Evolutionary conservation across 441 rosid genomes (phyloP).

Genomic region (Populus hybrid): DNA sequence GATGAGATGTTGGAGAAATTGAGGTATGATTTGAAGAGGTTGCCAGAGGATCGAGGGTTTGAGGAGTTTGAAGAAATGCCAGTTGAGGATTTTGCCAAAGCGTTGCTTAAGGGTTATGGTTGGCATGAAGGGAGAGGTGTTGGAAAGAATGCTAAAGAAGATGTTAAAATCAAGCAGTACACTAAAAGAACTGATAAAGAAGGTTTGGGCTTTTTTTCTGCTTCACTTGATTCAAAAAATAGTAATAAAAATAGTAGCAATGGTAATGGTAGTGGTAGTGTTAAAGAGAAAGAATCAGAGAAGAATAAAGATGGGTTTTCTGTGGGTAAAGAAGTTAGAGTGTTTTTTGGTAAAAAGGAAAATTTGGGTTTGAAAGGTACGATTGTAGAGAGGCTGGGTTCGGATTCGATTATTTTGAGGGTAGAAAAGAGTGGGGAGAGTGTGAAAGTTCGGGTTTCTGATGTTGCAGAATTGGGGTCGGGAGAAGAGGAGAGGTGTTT

Average conservation of each 20-base stretch:
- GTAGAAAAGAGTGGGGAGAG: slow-evolving; percentile 39
- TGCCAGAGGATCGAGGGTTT: slow-evolving; percentile 66
- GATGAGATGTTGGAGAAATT: slow-evolving; percentile 41
- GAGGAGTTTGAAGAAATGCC: slow-evolving; percentile 67
- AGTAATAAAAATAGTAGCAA: background rate
- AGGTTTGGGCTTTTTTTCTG: slow-evolving; percentile 56
- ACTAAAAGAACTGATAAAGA: slow-evolving; percentile 41
- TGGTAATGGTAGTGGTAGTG: background rate
- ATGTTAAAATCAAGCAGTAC: slow-evolving; percentile 52
- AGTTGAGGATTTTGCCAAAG: slow-evolving; percentile 71
- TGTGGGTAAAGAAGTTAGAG: slow-evolving; percentile 63
- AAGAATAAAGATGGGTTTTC: slow-evolving; percentile 17
- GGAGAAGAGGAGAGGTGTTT: slow-evolving; percentile 63
- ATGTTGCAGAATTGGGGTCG: slow-evolving; percentile 67
- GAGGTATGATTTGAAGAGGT: slow-evolving; percentile 43
- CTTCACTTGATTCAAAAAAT: background rate
- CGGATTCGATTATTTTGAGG: slow-evolving; percentile 40
- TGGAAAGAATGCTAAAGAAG: slow-evolving; percentile 65
- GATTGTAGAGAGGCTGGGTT: slow-evolving; percentile 35
- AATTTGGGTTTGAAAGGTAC: slow-evolving; percentile 52
- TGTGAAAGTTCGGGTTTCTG: slow-evolving; percentile 37
- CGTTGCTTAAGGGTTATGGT: slow-evolving; percentile 76
- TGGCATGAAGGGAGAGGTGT: slow-evolving; percentile 81
- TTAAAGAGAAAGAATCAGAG: slow-evolving; percentile 9
- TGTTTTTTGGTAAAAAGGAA: slow-evolving; percentile 45